Evolutionary conservation across 192 early-diverging fungal genomes (phyloP), one percentile per base, ranked within the genome.

Genomic region (Martensiomyces pterosporus): DNA sequence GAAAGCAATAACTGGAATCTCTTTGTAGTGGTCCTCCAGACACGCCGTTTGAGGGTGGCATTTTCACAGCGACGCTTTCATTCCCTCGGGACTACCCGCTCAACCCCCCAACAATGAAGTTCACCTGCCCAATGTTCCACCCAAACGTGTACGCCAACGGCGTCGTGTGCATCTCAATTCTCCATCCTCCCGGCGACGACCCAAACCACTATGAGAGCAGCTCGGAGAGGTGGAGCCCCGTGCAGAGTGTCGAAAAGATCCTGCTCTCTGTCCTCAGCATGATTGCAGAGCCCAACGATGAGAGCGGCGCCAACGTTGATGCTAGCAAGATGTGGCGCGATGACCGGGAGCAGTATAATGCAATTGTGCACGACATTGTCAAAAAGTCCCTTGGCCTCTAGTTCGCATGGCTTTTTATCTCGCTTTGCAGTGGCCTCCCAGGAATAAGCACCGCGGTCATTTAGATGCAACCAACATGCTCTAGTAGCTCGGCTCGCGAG

Each of bases 191-290:
- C 1, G 96, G 96, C 21, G 91, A 97, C 58, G 96, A 99, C 51
- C 96, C 96, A 0, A 90, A 95, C 75, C 88, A 89, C 81, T 99
- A 99, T 61, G 96, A 99, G 64, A 85, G 85, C 52, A 90, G 89
- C 44, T 89, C 86, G 5, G 96, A 99, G 65, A 79, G 96, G 24
- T 99, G 96, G 96, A 85, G 82, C 36, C 96, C 96, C 18, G 96
- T 99, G 24, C 96, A 99, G 71, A 90, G 87, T 67, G 92, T 99
- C 3, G 96, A 99, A 55, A 99, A 99, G 78, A 97, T 99, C 44
- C 58, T 99, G 47, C 60, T 99, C 35, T 89, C 85, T 2, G 96
- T 99, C 1, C 81, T 97, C 6, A 89, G 86, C 66, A 97, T 97
- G 94, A 67, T 97, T 44, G 90, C 94, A 16, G 96, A 99, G 68